Base-by-base conservation (phyloP, 805 yeast species). In the Saturnispora hagleri region DNA sequence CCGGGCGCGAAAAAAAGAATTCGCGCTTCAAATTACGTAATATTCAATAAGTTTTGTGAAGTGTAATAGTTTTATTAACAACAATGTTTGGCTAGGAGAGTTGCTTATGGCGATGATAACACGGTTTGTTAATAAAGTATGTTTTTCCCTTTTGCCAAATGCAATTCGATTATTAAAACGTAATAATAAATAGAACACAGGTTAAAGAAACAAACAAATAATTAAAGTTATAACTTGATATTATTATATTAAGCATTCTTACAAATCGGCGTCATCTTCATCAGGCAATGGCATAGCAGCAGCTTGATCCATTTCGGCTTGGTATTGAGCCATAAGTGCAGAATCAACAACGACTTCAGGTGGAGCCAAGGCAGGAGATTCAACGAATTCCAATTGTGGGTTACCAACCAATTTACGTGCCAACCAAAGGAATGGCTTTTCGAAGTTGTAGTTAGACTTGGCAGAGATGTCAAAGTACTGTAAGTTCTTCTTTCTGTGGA, bases 401-500 rank as follows among this genome's bases (percentile, higher is more conserved):
- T 91, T 89, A 75, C 98, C 99, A 62, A 89, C 96, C 67, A 93
- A 82, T 78, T 93, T 93, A 83, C 99, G 88, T 51, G 99, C 99
- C 68, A 93, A 87, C 99, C 99, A 93, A 74, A 93, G 83, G 86
- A 93, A 93, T 60, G 99, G 99, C 80, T 95, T 93, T 80, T 93
- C 99, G 67, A 93, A 93, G 82, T 93, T 95, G 81, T 93, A 93
- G 81, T 93, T 93, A 60, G 99, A 93, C 79, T 93, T 93, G 73
- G 99, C 99, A 55, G 98, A 91, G 71, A 93, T 93, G 75, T 93
- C 99, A 79, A 93, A 93, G 80, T 93, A 93, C 78, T 93, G 99
- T 73, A 93, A 81, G 80, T 93, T 93, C 84, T 93, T 93, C 95
- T 93, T 93, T 83, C 99, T 87, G 89, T 93, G 99, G 97, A 93